A percentile compares a stretch with the other conserved stretches of the same genome.
These are phyloP conservation scores for Beauveria asiatica DNA, from an alignment of 2,329 filamentous ascomycete species.

Conservation along the genomic window DNA sequence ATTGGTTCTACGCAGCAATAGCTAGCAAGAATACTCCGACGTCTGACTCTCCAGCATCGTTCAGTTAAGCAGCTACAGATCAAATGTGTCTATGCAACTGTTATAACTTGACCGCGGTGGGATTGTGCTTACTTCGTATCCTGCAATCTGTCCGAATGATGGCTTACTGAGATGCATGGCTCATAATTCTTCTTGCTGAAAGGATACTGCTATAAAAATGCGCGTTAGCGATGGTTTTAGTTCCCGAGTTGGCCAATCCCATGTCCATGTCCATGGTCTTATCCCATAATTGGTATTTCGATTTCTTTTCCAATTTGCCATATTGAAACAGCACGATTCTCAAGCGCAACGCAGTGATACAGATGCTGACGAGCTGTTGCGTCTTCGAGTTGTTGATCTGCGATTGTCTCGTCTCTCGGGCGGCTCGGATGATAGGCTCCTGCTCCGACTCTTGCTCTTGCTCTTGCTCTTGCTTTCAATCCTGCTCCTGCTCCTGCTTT, in stretches of 20 bases:
- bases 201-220: constrained; percentile 1
- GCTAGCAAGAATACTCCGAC: background rate
- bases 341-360: constrained; percentile 28
- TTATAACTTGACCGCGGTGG: background rate
- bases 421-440: background rate
- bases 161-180: background rate
- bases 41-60: background rate
- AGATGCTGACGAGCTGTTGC: constrained; percentile 42
- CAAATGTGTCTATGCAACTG: background rate
- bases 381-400: constrained; percentile 27
- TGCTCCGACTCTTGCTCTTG: constrained; percentile 9
- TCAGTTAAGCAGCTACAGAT: background rate
- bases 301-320: background rate
- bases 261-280: background rate
- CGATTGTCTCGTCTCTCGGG: constrained; percentile 19
- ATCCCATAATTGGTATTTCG: background rate
- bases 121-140: constrained; percentile 7
- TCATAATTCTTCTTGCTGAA: background rate
- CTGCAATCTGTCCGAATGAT: background rate
- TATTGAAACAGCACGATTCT: background rate
- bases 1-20: background rate
- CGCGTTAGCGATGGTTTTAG: constrained; percentile 1
- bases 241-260: background rate
- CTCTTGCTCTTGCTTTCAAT: constrained; percentile 10
- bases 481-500: constrained; percentile 10